phyloP scores from a whole-genome alignment of 345 rosid species.

The Lumnitzera racemosa region DNA sequence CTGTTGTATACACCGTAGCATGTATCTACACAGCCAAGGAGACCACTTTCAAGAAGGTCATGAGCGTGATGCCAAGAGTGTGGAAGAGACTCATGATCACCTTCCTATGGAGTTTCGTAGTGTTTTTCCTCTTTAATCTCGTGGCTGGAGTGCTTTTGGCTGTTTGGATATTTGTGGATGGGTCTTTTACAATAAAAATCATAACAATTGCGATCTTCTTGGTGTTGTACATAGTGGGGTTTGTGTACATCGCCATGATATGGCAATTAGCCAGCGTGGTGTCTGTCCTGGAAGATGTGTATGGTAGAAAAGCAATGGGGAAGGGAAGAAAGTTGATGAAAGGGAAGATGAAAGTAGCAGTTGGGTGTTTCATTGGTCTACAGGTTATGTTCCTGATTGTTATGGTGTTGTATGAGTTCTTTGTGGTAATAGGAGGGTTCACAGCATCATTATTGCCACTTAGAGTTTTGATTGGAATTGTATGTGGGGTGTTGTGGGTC shows the following conservation, averaged over 20 bases:
- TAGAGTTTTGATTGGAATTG: slow-evolving; percentile 22
- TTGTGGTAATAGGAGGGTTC: slow-evolving; percentile 20
- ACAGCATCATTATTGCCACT: neutral
- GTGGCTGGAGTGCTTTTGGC: neutral
- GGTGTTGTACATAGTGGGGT: slow-evolving; percentile 14
- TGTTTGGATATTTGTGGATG: neutral
- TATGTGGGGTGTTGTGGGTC: slow-evolving; percentile 30
- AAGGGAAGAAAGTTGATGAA: slow-evolving; percentile 32
- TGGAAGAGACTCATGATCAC: slow-evolving; percentile 51
- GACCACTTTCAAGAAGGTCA: slow-evolving; percentile 26
- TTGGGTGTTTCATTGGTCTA: neutral
- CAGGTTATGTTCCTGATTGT: slow-evolving; percentile 12
- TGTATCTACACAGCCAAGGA: slow-evolving; percentile 29
- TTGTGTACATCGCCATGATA: slow-evolving; percentile 27
- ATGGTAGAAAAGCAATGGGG: slow-evolving; percentile 36
- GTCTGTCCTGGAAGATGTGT: slow-evolving; percentile 42
- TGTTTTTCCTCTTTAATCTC: slow-evolving; percentile 14
- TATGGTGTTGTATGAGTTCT: slow-evolving; percentile 8
- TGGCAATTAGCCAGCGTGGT: slow-evolving; percentile 48
- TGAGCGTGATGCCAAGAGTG: slow-evolving; percentile 41
- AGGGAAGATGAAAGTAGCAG: slow-evolving; percentile 27
- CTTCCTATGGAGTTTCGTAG: slow-evolving; percentile 22
- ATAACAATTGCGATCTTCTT: neutral
- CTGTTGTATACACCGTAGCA: slow-evolving; percentile 51
- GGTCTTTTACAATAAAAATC: neutral